Evolutionary conservation across 2,329 filamentous ascomycete species (phyloP), one percentile per base, ranked within the genome.

Genomic region (Curvularia hawaiiensis): DNA sequence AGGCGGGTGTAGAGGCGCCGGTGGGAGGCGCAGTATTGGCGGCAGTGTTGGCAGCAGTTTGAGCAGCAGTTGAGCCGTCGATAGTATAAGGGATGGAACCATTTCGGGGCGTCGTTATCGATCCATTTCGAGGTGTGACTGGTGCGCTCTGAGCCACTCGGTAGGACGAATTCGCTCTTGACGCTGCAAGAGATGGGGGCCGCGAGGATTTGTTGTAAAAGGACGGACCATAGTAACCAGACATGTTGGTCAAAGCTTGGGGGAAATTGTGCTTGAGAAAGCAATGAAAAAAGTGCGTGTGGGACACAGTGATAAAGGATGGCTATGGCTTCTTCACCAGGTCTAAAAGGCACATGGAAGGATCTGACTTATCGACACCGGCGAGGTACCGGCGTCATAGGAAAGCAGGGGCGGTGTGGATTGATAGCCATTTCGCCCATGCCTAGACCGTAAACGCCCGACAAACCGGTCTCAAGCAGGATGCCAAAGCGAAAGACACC

Each of bases 191-290:
- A 44, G 60, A 63, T 11, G 54, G 52, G 14, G 60, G 60, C 38
- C 60, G 58, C 2, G 60, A 63, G 4, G 54, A 54, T 3, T 46
- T 57, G 26, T 41, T 52, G 46, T 60, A 45, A 48, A 63, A 63
- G n/a, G 60, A 63, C 24, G 60, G 60, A n/a, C 60, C 60, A 31
- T 63, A 63, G 47, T 63, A 63, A n/a, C 60, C 60, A 48, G 60
- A 63, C 60, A 63, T 63, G 14, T 50, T 52, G 41, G 33, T 31
- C 22, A 39, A 50, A 18, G 8, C 46, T 22, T 40, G 40, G 22
- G 40, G 44, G 14, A 28, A 50, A 16, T 18, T 39, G 24, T 46
- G 39, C 12, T 39, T 54, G n/a, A n/a, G 35, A 22, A 60, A 56
- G 46, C 18, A 38, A 39, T 43, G n/a, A 38, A 39, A 47, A 47